Conservation (phyloP, 306 rosid genomes). For the Adenanthera pavonina region DNA sequence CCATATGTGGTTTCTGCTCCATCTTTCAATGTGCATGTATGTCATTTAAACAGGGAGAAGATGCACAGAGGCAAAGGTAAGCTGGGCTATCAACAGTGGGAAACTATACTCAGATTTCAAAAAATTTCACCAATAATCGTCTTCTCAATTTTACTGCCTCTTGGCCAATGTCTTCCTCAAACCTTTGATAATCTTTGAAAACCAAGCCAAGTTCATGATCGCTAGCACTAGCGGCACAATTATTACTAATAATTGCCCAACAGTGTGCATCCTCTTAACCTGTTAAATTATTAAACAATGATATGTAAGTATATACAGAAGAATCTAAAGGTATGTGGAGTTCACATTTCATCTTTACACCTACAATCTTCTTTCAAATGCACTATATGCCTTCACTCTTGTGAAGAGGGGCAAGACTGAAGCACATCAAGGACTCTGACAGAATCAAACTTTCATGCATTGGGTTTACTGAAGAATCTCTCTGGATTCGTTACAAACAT, state of each 20-base stretch:
- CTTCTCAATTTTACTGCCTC: conserved; percentile 59
- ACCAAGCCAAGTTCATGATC: conserved; percentile 93
- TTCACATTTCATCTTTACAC: background rate
- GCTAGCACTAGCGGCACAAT: conserved; percentile 71
- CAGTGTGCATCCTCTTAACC: conserved; percentile 71
- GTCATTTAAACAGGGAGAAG: conserved; percentile 11
- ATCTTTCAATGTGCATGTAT: conserved; percentile 30
- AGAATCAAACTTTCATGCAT: background rate
- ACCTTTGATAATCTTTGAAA: conserved; percentile 79
- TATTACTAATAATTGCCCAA: conserved; percentile 64
- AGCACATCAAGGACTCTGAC: background rate
- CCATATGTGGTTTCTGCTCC: conserved; percentile 30
- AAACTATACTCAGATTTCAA: conserved; percentile 41
- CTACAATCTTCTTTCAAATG: background rate
- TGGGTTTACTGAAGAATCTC: background rate
- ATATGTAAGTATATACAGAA: background rate
- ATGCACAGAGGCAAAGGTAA: conserved; percentile 22
- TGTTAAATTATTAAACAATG: conserved; percentile 43
- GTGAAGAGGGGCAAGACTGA: background rate
- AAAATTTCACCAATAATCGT: conserved; percentile 14
- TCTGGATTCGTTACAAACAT: background rate
- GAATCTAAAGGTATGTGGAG: too few species aligned
- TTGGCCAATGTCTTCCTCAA: conserved; percentile 87
- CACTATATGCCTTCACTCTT: background rate
- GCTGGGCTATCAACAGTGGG: conserved; percentile 35